These are phyloP conservation scores for Gossypium davidsonii DNA, from an alignment of 441 rosid species.

Conservation along the genomic window DNA sequence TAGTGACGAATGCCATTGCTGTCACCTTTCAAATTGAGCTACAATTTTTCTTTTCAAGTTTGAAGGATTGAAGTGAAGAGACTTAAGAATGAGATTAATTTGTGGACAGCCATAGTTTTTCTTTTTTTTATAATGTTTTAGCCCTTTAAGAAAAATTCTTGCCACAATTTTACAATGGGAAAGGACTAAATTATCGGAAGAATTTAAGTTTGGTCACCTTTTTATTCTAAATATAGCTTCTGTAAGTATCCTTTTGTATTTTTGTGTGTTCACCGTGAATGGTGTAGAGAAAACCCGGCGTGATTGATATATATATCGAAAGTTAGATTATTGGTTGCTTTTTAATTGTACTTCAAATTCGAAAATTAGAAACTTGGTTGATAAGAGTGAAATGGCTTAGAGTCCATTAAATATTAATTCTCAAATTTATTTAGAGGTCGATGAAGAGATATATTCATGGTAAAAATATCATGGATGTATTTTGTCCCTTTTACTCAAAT, in stretches of 20 bases:
- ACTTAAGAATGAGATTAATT: constrained; percentile 7
- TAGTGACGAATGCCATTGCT: constrained; percentile 15
- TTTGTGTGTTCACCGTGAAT: neutral
- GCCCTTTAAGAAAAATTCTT: neutral
- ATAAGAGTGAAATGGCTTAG: too few relatives aligned
- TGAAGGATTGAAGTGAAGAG: neutral
- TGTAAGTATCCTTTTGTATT: neutral
- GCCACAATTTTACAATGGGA: neutral
- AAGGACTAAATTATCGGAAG: constrained; percentile 1
- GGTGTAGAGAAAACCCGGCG: neutral
- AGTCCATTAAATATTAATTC: too few relatives aligned
- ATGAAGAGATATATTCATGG: too few relatives aligned
- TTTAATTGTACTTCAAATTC: neutral
- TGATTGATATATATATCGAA: neutral
- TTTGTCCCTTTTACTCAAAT: too few relatives aligned
- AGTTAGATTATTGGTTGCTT: neutral
- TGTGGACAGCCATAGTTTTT: neutral
- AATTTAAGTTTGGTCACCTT: neutral
- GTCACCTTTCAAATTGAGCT: constrained; percentile 3
- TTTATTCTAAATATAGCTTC: constrained; percentile 10
- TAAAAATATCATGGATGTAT: too few relatives aligned
- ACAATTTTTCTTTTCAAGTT: neutral
- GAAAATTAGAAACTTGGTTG: too few relatives aligned
- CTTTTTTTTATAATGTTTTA: constrained; percentile 18
- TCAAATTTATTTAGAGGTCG: too few relatives aligned